Base-by-base conservation (phyloP, 2,329 filamentous ascomycete species). In the Botrytis fragariae region DNA sequence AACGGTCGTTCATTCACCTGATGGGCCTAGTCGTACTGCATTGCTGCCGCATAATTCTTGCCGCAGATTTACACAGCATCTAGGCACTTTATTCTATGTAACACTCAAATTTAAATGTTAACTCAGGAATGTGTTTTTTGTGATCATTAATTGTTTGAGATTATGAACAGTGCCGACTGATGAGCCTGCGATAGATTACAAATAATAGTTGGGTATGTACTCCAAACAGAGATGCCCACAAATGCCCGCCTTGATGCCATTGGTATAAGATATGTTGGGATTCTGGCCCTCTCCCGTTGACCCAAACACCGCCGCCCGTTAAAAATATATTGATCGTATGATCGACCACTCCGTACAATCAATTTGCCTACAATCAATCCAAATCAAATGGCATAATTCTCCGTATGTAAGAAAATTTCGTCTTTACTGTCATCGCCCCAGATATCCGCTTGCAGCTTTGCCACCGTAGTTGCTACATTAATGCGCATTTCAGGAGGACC, bases 331-430 rank as follows among this genome's bases (percentile, higher is more conserved):
- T 61, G 54, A 68, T 69, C 29, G 22, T 72, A 32, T 20, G 39
- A 60, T 69, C 54, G 25, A 22, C 42, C 65, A 60, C 48, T 25
- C 60, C 51, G 37, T 61, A 61, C 42, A 61, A 48, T 9, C n/a
- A 68, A 48, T 18, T 22, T 70, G 20, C 37, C 37, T 29, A 45
- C 4, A 8, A 57, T n/a, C 32, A 18, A 61, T 12, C 14, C n/a
- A 35, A 29, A 48, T 72, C 82, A 97, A 75, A 97, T 86, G 69
- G 94, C 93, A 84, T 97, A 98, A 82, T 98, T 98, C 86, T 98
- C 95, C 5, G 95, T 93, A 84, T 98, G 95, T 81, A 98, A 83
- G 82, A 95, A 98, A 72, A 98, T 92, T 87, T 98, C 95, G 80
- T 98, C 95, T 64, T 92, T 88, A 78, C 88, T 87, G 48, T 91